A percentile compares a stretch with the other conserved stretches of the same genome.
Conservation (phyloP, 2,329 filamentous ascomycete species). For the Curvularia spicifera region DNA sequence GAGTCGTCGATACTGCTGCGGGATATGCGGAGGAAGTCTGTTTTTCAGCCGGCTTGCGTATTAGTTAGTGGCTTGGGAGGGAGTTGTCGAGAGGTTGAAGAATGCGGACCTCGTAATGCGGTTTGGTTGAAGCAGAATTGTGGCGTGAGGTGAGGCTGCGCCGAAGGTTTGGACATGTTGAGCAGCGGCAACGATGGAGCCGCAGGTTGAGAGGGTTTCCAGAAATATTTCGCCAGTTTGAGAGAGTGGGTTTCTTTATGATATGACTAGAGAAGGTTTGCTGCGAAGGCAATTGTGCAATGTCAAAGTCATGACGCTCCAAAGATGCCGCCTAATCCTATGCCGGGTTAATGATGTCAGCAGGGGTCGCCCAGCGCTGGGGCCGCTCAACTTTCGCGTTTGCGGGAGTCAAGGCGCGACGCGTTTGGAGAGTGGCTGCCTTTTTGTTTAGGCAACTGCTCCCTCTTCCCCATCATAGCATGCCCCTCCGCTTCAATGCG, state of each 20-base stretch:
- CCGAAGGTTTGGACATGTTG: conserved; percentile 52
- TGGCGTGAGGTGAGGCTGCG: conserved; percentile 53
- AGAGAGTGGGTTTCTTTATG: neutral
- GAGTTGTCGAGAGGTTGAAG: conserved; percentile 2
- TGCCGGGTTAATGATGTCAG: conserved; percentile 43
- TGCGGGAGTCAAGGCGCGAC: conserved; percentile 38
- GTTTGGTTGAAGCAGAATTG: conserved; percentile 61
- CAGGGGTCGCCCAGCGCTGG: conserved; percentile 20
- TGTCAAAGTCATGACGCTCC: conserved; percentile 20
- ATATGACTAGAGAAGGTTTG: neutral
- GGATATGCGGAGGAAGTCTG: conserved; percentile 90
- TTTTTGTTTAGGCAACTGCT: conserved; percentile 27
- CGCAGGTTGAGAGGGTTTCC: conserved; percentile 23
- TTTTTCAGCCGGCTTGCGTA: conserved; percentile 24
- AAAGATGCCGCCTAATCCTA: conserved; percentile 18
- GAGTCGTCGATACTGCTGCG: conserved; percentile 87
- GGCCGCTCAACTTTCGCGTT: conserved; percentile 25
- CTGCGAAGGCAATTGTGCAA: conserved; percentile 4
- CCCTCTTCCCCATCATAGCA: conserved; percentile 32
- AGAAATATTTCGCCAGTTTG: conserved; percentile 43
- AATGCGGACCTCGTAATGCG: conserved; percentile 54
- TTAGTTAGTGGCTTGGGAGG: conserved; percentile 44
- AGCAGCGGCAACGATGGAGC: conserved; percentile 4
- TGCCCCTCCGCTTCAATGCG: conserved; percentile 41
- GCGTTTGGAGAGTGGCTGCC: conserved; percentile 23